Evolutionary conservation across 163 green algal genomes (phyloP), one percentile per base, ranked within the genome.

Genomic region (Scenedesmus sp.): DNA sequence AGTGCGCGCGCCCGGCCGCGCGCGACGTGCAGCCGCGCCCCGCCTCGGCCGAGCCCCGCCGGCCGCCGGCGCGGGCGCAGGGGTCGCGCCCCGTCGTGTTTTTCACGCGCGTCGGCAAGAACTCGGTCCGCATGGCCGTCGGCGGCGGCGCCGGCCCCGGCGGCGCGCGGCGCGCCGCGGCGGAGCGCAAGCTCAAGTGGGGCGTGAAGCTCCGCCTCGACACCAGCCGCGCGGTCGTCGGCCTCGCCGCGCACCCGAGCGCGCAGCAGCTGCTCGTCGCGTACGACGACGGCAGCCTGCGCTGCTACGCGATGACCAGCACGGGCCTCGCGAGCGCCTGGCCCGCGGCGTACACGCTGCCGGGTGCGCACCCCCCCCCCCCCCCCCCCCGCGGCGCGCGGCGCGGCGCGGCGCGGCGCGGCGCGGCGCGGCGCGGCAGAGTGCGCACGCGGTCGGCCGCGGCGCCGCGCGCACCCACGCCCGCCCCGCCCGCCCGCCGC

Each of bases 161-260:
- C 10, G n/a, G 22, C 44, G 47, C 45, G 0, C n/a, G n/a, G n/a
- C n/a, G n/a, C n/a, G n/a, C n/a, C n/a, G n/a, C n/a, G n/a, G n/a
- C n/a, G n/a, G 29, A 48, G 2, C 62, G 63, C 5, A 76, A 77
- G 44, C 75, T 83, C 34, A 77, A 77, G 71, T 89, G 87, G 76
- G 87, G 85, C 10, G 22, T 75, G 5, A 83, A 92, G 60, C 81
- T 95, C 14, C 89, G 88, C 70, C 84, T 86, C 10, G 91, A 95
- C 62, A 83, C 83, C 34, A 91, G 90, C 53, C 89, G 87, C 81
- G 77, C 88, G 11, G 91, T 94, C 48, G 73, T 92, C 20, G 89
- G 81, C 2, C 60, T 94, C 64, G 88, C 87, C 9, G 76, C 75
- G 9, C 81, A 93, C 65, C 83, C 81, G 0, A 45, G 36, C 7